A percentile compares a stretch with the other conserved stretches of the same genome.
phyloP scores from a whole-genome alignment of 208 protist genomes.

The Crithidia brevicula region DNA sequence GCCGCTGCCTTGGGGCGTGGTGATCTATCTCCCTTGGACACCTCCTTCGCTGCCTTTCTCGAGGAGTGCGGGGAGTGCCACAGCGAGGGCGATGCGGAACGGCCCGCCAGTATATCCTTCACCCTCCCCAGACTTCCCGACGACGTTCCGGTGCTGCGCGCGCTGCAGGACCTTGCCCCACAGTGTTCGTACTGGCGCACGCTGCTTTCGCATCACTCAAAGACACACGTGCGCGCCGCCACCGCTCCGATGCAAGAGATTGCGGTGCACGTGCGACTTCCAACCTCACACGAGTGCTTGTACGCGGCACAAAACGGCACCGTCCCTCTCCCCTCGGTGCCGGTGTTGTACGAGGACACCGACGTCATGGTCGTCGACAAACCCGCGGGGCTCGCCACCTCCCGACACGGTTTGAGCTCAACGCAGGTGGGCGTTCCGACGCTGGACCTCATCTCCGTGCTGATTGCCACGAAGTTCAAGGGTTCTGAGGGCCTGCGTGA shows the following conservation, averaged over 20 bases:
- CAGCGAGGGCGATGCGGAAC: slow-evolving; percentile 23
- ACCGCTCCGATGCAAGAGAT: slow-evolving; percentile 50
- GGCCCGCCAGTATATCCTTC: slow-evolving; percentile 52
- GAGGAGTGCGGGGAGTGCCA: slow-evolving; percentile 89
- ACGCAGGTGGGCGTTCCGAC: slow-evolving; percentile 40
- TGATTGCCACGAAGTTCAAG: slow-evolving; percentile 23
- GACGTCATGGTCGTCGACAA: slow-evolving; percentile 80
- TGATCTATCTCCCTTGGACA: slow-evolving; percentile 44
- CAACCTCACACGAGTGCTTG: slow-evolving; percentile 65
- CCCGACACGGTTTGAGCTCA: slow-evolving; percentile 72
- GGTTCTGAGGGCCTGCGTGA: not conserved
- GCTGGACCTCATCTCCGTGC: slow-evolving; percentile 59
- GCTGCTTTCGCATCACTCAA: slow-evolving; percentile 38
- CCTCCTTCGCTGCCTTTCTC: slow-evolving; percentile 69
- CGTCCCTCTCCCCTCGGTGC: slow-evolving; percentile 4
- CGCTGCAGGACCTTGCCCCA: slow-evolving; percentile 60
- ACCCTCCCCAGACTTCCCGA: slow-evolving; percentile 33
- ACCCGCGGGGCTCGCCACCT: slow-evolving; percentile 70
- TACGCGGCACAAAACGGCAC: slow-evolving; percentile 18
- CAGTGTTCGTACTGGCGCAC: slow-evolving; percentile 78
- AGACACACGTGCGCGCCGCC: slow-evolving; percentile 19
- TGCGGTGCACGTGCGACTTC: slow-evolving; percentile 60
- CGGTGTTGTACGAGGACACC: slow-evolving; percentile 74
- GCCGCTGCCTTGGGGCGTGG: slow-evolving; percentile 48
- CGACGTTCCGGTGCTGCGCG: slow-evolving; percentile 18